A percentile compares a stretch with the other conserved stretches of the same genome.
phyloP scores from a whole-genome alignment of 2,329 filamentous ascomycete species.

The Gaeumannomyces tritici region DNA sequence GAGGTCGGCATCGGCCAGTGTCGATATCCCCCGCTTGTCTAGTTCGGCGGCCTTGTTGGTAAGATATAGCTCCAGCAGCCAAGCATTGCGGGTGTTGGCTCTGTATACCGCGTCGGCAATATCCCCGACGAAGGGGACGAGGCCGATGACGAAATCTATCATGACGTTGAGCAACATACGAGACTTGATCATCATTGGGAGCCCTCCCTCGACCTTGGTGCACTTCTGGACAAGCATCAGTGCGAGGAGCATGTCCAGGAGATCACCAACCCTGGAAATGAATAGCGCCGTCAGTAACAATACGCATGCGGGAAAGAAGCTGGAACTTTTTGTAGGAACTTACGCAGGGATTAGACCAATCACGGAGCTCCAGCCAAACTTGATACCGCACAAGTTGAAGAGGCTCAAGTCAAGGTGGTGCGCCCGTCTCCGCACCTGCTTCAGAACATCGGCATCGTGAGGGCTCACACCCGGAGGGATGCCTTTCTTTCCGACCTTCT shows the following conservation, averaged over 20 bases:
- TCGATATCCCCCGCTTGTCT: not conserved
- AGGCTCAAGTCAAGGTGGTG: constrained; percentile 79
- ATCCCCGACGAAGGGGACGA: constrained; percentile 71
- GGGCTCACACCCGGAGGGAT: constrained; percentile 73
- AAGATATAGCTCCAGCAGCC: constrained; percentile 43
- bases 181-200: constrained; percentile 49
- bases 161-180: constrained; percentile 76
- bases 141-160: constrained; percentile 63
- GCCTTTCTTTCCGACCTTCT: constrained; percentile 82
- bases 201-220: constrained; percentile 61
- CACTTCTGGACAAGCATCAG: constrained; percentile 67
- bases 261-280: constrained; percentile 57
- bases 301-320: not conserved
- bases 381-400: constrained; percentile 71
- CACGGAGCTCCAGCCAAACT: constrained; percentile 82
- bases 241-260: constrained; percentile 62
- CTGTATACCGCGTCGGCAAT: constrained; percentile 62
- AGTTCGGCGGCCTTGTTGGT: constrained; percentile 1
- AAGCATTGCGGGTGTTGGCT: constrained; percentile 68
- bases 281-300: not conserved
- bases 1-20: not conserved
- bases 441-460: constrained; percentile 74
- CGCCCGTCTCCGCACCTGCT: constrained; percentile 74
- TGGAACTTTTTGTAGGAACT: constrained; percentile 26
- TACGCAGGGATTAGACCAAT: constrained; percentile 77